These are phyloP conservation scores for Trichoderma atroviride DNA, from an alignment of 2,329 filamentous ascomycete genomes.

Conservation along the genomic window DNA sequence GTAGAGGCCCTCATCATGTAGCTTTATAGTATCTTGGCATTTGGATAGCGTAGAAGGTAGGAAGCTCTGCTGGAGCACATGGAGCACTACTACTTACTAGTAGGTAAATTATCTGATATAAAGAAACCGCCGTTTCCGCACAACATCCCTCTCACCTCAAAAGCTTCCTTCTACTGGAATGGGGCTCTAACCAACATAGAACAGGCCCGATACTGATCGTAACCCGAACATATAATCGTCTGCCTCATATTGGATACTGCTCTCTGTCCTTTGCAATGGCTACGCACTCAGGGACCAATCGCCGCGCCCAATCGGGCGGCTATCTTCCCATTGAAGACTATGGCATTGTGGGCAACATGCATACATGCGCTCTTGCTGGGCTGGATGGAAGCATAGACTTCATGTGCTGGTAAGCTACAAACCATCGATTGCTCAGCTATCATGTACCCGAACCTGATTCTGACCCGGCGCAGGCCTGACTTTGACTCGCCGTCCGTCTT, in stretches of 20 bases:
- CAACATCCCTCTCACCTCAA: not conserved
- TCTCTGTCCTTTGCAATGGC: slow-evolving; percentile 36
- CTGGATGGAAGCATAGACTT: slow-evolving; percentile 75
- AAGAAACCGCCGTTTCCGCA: slow-evolving; percentile 5
- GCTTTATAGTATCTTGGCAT: not conserved
- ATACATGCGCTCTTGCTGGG: slow-evolving; percentile 73
- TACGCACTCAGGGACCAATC: slow-evolving; percentile 39
- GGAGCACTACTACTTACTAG: not conserved
- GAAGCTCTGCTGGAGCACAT: not conserved
- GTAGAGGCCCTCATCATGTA: not conserved
- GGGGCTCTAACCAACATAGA: not conserved
- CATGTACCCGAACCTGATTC: not conserved
- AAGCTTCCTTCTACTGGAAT: not conserved
- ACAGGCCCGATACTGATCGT: not conserved
- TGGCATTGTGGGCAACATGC: slow-evolving; percentile 80
- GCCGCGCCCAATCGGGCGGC: slow-evolving; percentile 46
- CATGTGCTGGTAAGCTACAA: slow-evolving; percentile 68
- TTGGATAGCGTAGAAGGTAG: not conserved
- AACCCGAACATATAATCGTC: not conserved
- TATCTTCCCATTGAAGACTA: slow-evolving; percentile 73
- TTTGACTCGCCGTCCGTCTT: slow-evolving; percentile 79
- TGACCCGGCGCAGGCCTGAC: slow-evolving; percentile 59
- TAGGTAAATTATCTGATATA: not conserved
- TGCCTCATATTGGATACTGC: not conserved
- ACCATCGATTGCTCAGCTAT: not conserved